A percentile compares a stretch with the other conserved stretches of the same genome.
Evolutionary conservation across 1,284 basidiomycete genomes (phyloP).

Genomic region (Gymnopus androsaceus): DNA sequence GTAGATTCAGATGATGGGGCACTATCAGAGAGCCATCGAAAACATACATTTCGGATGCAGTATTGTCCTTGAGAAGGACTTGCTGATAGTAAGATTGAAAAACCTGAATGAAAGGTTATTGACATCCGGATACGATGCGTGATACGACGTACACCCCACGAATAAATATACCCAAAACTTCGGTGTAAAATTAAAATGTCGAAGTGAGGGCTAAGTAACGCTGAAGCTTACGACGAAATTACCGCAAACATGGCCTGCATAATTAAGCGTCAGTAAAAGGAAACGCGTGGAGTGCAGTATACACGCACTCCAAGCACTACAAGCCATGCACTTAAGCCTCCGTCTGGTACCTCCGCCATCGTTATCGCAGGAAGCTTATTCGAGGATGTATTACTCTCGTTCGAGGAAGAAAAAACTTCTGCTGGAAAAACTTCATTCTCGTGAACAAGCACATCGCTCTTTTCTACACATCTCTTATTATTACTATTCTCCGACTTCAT

Average conservation of each 20-base stretch:
- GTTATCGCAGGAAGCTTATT: too few relatives aligned
- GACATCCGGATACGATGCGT: background rate
- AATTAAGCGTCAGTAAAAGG: background rate
- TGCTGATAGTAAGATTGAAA: slow-evolving; percentile 52
- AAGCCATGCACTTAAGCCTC: slow-evolving; percentile 6
- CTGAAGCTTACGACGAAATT: too few relatives aligned
- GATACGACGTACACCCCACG: slow-evolving; percentile 12
- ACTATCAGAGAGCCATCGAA: slow-evolving; percentile 10
- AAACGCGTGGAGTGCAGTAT: background rate
- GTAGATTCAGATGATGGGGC: background rate
- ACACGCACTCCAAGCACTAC: slow-evolving; percentile 11
- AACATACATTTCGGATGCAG: slow-evolving; percentile 59
- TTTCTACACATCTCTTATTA: too few relatives aligned
- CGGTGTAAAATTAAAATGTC: background rate
- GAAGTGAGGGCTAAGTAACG: too few relatives aligned
- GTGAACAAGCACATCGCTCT: too few relatives aligned
- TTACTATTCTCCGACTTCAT: too few relatives aligned
- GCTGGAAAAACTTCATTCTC: too few relatives aligned
- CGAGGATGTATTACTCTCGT: too few relatives aligned
- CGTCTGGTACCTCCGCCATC: too few relatives aligned
- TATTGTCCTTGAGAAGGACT: slow-evolving; percentile 36
- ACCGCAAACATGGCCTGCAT: background rate
- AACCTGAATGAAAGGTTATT: slow-evolving; percentile 23
- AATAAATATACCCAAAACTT: slow-evolving; percentile 11
- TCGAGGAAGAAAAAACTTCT: too few relatives aligned